These are phyloP conservation scores for Neurospora sp. DNA, from an alignment of 495 filamentous ascomycete species.

Conservation along the genomic window DNA sequence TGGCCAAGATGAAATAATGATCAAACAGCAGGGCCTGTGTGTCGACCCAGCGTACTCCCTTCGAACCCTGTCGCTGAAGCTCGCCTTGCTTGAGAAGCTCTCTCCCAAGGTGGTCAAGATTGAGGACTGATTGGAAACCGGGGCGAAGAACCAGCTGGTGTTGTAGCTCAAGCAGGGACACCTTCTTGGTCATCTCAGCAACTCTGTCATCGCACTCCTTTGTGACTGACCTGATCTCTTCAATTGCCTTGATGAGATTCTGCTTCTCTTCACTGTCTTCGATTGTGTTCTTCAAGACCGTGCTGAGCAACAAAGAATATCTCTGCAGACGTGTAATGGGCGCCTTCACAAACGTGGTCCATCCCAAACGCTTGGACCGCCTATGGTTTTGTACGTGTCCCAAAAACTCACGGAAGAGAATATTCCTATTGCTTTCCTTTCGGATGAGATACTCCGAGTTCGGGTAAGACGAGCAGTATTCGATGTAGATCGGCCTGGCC, in stretches of 20 bases:
- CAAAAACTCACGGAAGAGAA: slow-evolving; percentile 79
- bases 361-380: slow-evolving; percentile 75
- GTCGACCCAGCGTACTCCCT: slow-evolving; percentile 82
- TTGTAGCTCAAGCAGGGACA: slow-evolving; percentile 78
- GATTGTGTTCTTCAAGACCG: slow-evolving; percentile 73
- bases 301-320: slow-evolving; percentile 74
- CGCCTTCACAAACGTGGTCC: slow-evolving; percentile 88
- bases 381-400: slow-evolving; percentile 69
- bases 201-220: slow-evolving; percentile 89
- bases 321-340: slow-evolving; percentile 90
- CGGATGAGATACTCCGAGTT: slow-evolving; percentile 73
- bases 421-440: slow-evolving; percentile 74
- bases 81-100: slow-evolving; percentile 85
- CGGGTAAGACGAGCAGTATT: slow-evolving; percentile 83
- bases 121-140: slow-evolving; percentile 82
- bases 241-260: slow-evolving; percentile 76
- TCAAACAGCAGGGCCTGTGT: slow-evolving; percentile 91
- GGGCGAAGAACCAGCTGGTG: slow-evolving; percentile 73
- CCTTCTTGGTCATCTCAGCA: slow-evolving; percentile 87
- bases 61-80: slow-evolving; percentile 77
- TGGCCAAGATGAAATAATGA: slow-evolving; percentile 90
- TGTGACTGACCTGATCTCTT: slow-evolving; percentile 91
- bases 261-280: slow-evolving; percentile 82
- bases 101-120: slow-evolving; percentile 83
- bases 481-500: slow-evolving; percentile 78